phyloP scores from a whole-genome alignment of 2,329 filamentous ascomycete species.

The Leptographium flavum region DNA sequence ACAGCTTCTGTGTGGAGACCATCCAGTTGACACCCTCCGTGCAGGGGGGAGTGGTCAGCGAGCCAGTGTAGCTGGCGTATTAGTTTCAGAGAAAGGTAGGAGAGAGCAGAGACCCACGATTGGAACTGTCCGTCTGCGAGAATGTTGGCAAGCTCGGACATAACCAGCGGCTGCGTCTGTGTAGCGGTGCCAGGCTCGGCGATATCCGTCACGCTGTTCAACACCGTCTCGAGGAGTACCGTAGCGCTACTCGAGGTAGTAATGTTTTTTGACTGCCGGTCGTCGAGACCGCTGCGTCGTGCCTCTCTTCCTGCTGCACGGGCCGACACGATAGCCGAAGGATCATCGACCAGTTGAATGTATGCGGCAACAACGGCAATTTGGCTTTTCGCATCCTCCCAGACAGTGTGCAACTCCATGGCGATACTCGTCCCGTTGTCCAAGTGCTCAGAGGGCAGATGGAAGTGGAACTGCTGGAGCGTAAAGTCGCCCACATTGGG shows the following conservation, averaged over 20 bases:
- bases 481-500: constrained; percentile 20
- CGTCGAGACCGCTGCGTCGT: background rate
- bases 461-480: constrained; percentile 34
- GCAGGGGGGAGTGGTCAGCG: constrained; percentile 35
- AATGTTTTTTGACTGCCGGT: no score
- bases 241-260: no score
- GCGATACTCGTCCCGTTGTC: constrained; percentile 19
- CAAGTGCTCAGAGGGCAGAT: constrained; percentile 33
- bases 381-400: constrained; percentile 26
- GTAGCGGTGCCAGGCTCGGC: constrained; percentile 25
- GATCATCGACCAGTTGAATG: constrained; percentile 15
- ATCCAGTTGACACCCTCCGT: constrained; percentile 32
- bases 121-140: constrained; percentile 21
- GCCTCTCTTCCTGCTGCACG: background rate
- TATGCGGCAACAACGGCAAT: constrained; percentile 29
- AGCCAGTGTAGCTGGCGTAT: constrained; percentile 30
- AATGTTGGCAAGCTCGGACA: constrained; percentile 32
- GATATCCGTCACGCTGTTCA: constrained; percentile 26
- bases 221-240: constrained; percentile 30
- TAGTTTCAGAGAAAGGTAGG: background rate
- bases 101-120: constrained; percentile 20
- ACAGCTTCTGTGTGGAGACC: constrained; percentile 27
- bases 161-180: constrained; percentile 25
- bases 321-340: no score
- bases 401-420: constrained; percentile 48